A percentile compares a stretch with the other conserved stretches of the same genome.
phyloP scores from a whole-genome alignment of 2,329 filamentous ascomycete species.

The Aureobasidium subglaciale region DNA sequence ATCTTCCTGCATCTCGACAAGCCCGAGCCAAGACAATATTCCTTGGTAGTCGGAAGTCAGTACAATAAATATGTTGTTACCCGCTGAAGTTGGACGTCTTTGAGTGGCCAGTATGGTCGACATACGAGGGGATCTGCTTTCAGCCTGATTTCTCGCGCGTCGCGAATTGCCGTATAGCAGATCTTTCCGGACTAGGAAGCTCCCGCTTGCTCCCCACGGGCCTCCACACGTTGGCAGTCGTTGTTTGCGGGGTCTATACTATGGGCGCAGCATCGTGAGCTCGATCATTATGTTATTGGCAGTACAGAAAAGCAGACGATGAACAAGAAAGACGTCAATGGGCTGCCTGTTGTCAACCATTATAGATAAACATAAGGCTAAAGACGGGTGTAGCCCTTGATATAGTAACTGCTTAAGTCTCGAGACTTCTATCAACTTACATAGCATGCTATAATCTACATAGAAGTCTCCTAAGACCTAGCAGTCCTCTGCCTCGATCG shows the following conservation, averaged over 20 bases:
- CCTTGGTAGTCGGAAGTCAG: not conserved
- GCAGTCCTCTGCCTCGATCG: too few relatives aligned
- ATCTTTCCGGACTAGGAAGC: not conserved
- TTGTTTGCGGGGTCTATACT: not conserved
- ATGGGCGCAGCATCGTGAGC: not conserved
- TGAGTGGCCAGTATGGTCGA: not conserved
- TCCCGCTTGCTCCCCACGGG: not conserved
- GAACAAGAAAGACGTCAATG: too few relatives aligned
- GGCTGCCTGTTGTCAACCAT: too few relatives aligned
- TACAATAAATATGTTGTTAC: not conserved
- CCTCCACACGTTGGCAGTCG: too few relatives aligned
- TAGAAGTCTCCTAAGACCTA: too few relatives aligned
- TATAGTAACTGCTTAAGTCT: too few relatives aligned
- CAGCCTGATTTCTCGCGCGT: not conserved
- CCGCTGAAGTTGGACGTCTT: not conserved
- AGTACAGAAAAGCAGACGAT: too few relatives aligned
- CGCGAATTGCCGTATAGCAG: not conserved
- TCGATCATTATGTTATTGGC: too few relatives aligned
- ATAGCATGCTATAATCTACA: too few relatives aligned
- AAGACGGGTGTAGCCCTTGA: too few relatives aligned
- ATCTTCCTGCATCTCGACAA: not conserved
- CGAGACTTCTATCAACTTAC: too few relatives aligned
- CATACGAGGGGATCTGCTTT: conserved; percentile 4
- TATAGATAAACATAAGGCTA: too few relatives aligned
- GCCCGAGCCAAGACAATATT: not conserved